Evolutionary conservation across 2,329 filamentous ascomycete species (phyloP), one percentile per base, ranked within the genome.

Genomic region (Blumeriella jaapii): DNA sequence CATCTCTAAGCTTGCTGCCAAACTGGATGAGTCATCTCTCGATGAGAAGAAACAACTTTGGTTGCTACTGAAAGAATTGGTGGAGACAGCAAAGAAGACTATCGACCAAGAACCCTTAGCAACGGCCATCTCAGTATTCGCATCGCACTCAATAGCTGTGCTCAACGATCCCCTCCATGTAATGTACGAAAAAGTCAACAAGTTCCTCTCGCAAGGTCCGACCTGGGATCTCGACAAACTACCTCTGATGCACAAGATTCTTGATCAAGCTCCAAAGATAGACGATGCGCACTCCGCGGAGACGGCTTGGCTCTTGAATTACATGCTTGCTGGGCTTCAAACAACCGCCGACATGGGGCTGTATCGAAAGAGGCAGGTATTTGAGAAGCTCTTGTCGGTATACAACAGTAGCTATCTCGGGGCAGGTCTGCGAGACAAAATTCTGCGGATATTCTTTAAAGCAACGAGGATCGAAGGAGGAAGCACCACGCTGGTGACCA

Each of bases 101-200:
- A 67, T 79, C 29, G 62, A 72, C 27, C 59, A 62, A 6, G 61
- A 61, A 3, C 69, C 79, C 1, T 63, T 93, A 3, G 79, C 86
- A 0, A 84, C 78, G 41, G 67, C 84, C 9, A 74, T 84, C 5
- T 71, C 77, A n/a, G 72, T 80, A 8, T 91, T 94, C 49, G 78
- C 84, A 6, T 68, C 71, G 29, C 74, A 75, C 45, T 74, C 78
- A 1, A 65, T 93, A 6, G 62, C 69, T 1, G 74, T 93, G 11
- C 61, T 93, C 29, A 70, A 68, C 14, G 78, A 84, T 42, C 89
- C 89, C 0, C 67, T 85, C 11, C 84, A 93, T 53, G 74, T 73
- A 41, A 70, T 95, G 23, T 96, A 94, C 55, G 73, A 76, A 39
- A 94, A 94, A 55, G 63, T 91, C 59, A 94, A 93, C 61, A 66